These are phyloP conservation scores for Hippophae gyantsensis DNA, from an alignment of 306 rosid species.

Conservation along the genomic window DNA sequence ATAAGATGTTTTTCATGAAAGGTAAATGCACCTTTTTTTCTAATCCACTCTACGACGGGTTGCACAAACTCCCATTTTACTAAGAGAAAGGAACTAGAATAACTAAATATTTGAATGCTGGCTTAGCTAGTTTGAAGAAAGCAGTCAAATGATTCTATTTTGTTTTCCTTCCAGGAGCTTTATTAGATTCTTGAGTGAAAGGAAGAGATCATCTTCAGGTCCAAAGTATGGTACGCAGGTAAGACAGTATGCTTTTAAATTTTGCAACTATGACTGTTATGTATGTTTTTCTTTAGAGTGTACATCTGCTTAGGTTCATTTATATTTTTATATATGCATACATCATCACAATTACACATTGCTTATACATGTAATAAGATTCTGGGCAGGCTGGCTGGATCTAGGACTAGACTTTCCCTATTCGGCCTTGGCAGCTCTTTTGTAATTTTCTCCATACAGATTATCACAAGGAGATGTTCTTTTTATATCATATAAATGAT, in stretches of 20 bases:
- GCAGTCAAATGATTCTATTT: constrained; percentile 14
- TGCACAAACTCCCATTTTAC: background rate
- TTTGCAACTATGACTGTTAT: background rate
- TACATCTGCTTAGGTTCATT: too few species aligned
- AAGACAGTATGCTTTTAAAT: constrained; percentile 5
- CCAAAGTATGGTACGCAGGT: constrained; percentile 80
- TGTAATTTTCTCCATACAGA: too few species aligned
- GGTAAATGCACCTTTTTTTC: background rate
- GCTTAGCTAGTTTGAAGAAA: constrained; percentile 16
- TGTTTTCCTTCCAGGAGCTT: constrained; percentile 53
- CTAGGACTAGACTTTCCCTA: too few species aligned
- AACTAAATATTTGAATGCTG: background rate
- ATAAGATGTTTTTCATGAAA: too few species aligned
- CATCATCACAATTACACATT: too few species aligned
- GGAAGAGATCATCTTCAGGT: constrained; percentile 49
- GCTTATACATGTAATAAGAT: too few species aligned
- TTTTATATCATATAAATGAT: too few species aligned
- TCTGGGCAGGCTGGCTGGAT: too few species aligned
- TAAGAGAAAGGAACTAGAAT: background rate
- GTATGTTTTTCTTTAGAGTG: background rate
- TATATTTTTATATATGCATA: too few species aligned
- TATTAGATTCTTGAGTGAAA: constrained; percentile 72
- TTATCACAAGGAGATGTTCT: too few species aligned
- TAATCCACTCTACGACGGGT: background rate
- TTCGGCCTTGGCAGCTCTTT: too few species aligned